These are phyloP conservation scores for Kodamaea nitidulidarum DNA, from an alignment of 805 yeast genomes.

Conservation along the genomic window DNA sequence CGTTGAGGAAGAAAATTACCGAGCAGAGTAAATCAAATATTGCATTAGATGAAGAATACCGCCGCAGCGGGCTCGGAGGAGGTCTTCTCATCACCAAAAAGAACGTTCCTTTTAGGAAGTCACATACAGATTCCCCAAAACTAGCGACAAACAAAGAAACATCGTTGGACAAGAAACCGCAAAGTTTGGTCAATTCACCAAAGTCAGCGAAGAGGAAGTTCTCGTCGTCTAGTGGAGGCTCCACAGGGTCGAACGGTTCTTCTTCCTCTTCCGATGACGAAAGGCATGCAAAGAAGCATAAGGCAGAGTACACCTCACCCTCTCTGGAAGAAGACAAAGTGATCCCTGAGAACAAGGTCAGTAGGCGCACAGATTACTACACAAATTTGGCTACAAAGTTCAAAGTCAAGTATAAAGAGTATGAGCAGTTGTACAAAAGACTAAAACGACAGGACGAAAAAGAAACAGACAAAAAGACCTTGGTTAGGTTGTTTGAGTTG, in stretches of 20 bases:
- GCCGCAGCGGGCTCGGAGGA: slow-evolving; percentile 7
- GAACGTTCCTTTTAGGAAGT: slow-evolving; percentile 12
- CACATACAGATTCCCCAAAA: slow-evolving; percentile 22
- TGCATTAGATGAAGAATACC: slow-evolving; percentile 8
- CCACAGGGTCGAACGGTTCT: slow-evolving; percentile 12
- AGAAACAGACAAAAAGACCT: slow-evolving; percentile 21
- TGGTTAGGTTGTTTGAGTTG: slow-evolving; percentile 43
- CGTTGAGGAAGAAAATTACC: slow-evolving; percentile 33
- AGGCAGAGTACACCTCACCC: slow-evolving; percentile 31
- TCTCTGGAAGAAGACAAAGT: slow-evolving; percentile 17
- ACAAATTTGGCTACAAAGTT: slow-evolving; percentile 45
- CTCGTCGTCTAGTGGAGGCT: slow-evolving; percentile 15
- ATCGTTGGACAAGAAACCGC: background rate
- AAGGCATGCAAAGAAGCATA: slow-evolving; percentile 14
- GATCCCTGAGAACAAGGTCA: slow-evolving; percentile 10
- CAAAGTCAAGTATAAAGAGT: slow-evolving; percentile 46
- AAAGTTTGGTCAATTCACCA: slow-evolving; percentile 6
- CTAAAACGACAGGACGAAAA: slow-evolving; percentile 12
- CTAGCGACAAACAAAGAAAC: slow-evolving; percentile 7
- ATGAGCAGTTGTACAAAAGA: slow-evolving; percentile 40
- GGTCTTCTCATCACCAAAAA: slow-evolving; percentile 6
- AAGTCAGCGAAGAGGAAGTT: slow-evolving; percentile 10
- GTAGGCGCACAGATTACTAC: slow-evolving; percentile 32
- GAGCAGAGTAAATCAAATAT: slow-evolving; percentile 8
- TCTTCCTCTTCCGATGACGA: slow-evolving; percentile 21